Evolutionary conservation across 2,329 filamentous ascomycete species (phyloP).

Genomic region (Claviceps maximensis): DNA sequence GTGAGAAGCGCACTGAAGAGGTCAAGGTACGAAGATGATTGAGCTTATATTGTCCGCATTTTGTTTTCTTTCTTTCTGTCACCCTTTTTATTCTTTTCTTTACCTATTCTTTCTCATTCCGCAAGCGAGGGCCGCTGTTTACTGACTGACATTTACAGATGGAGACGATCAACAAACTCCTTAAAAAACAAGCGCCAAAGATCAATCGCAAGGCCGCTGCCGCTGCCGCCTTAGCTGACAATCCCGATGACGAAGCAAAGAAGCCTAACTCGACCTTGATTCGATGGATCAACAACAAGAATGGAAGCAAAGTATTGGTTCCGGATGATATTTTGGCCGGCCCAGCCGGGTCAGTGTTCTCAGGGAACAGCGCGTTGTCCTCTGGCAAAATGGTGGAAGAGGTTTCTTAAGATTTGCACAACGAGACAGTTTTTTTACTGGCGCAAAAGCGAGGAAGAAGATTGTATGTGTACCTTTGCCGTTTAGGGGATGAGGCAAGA

Average conservation of each 20-base stretch:
- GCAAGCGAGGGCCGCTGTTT: neutral
- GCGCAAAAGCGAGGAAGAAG: neutral
- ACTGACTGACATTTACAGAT: conserved; percentile 36
- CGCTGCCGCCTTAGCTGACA: conserved; percentile 31
- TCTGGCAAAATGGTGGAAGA: conserved; percentile 41
- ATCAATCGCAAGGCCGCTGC: conserved; percentile 41
- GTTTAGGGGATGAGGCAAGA: neutral
- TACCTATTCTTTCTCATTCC: neutral
- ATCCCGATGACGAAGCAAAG: conserved; percentile 31
- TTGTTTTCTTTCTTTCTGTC: neutral
- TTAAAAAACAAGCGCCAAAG: conserved; percentile 76
- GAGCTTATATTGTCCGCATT: neutral
- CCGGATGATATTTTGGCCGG: conserved; percentile 54
- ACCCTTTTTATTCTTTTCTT: neutral
- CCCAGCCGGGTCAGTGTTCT: conserved; percentile 49
- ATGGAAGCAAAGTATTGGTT: conserved; percentile 49
- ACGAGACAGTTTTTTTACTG: neutral
- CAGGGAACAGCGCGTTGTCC: conserved; percentile 16
- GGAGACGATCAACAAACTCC: conserved; percentile 82
- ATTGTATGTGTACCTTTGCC: neutral
- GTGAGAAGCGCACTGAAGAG: conserved; percentile 51
- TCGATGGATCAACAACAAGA: conserved; percentile 56
- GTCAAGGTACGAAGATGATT: conserved; percentile 39
- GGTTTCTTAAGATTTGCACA: conserved; percentile 25
- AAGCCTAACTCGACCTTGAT: conserved; percentile 49